These are phyloP conservation scores for Leptodermis oblonga DNA, from an alignment of 257 asterid species.

Conservation along the genomic window DNA sequence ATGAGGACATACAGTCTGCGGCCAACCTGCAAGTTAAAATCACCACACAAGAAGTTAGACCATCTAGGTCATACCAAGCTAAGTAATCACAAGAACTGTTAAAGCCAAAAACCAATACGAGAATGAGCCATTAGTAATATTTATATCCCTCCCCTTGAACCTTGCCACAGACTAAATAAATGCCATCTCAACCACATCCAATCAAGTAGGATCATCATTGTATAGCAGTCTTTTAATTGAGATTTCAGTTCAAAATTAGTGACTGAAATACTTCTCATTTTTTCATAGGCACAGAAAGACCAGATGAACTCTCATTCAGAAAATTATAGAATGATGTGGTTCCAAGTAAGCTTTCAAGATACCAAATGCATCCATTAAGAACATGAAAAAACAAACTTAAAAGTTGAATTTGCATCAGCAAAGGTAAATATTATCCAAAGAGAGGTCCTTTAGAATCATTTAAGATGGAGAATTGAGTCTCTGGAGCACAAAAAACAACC, in stretches of 20 bases:
- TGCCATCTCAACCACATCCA: neutral
- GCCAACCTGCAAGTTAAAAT: conserved; percentile 64
- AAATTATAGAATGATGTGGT: conserved; percentile 2
- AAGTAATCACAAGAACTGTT: neutral
- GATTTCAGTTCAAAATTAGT: neutral
- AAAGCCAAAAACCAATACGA: neutral
- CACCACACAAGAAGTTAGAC: neutral
- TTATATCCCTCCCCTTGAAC: neutral
- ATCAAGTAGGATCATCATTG: neutral
- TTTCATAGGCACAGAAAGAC: neutral
- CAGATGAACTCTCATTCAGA: neutral
- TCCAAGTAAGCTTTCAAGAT: neutral
- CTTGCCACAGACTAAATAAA: neutral
- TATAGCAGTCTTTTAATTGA: neutral
- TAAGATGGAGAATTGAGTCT: neutral
- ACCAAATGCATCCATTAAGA: neutral
- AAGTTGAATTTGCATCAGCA: neutral
- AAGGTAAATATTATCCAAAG: neutral
- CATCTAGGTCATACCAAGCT: neutral
- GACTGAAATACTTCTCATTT: neutral
- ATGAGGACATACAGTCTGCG: conserved; percentile 64
- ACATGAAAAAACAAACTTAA: neutral
- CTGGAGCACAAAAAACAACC: conserved; percentile 1
- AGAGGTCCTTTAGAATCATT: neutral
- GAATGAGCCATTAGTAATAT: neutral